These are phyloP conservation scores for Eucalyptus erythrocorys DNA, from an alignment of 345 rosid species.

Conservation along the genomic window DNA sequence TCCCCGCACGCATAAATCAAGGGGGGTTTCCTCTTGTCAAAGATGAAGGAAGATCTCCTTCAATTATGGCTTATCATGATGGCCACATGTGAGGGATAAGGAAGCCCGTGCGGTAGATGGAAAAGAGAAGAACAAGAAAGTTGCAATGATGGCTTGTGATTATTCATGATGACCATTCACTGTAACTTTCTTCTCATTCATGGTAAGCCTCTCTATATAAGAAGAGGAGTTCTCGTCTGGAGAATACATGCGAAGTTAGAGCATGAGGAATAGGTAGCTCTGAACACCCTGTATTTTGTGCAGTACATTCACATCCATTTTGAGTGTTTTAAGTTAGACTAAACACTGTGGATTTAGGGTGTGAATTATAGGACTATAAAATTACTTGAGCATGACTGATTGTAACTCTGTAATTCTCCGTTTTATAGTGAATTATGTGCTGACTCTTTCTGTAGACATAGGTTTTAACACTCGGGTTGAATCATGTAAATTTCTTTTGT, in stretches of 20 bases:
- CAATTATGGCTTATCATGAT: neutral
- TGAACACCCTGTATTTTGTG: neutral
- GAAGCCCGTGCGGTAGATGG: neutral
- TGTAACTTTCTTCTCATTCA: neutral
- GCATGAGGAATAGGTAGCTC: neutral
- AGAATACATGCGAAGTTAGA: neutral
- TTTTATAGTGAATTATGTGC: no score
- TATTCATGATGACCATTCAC: neutral
- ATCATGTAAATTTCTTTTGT: no score
- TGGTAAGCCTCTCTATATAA: neutral
- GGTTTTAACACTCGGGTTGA: fast-evolving
- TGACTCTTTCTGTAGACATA: no score
- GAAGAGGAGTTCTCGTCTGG: neutral
- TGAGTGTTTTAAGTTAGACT: neutral
- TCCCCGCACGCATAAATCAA: neutral
- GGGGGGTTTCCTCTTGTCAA: neutral
- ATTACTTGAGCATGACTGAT: no score
- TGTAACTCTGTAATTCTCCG: no score
- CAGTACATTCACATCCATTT: neutral
- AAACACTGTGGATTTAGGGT: neutral
- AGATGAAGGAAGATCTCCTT: neutral
- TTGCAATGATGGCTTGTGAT: neutral
- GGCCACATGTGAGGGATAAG: neutral
- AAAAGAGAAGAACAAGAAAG: neutral
- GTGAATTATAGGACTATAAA: neutral